Evolutionary conservation across 768 basidiomycete species (phyloP).

Genomic region (Calocybe cyanea): DNA sequence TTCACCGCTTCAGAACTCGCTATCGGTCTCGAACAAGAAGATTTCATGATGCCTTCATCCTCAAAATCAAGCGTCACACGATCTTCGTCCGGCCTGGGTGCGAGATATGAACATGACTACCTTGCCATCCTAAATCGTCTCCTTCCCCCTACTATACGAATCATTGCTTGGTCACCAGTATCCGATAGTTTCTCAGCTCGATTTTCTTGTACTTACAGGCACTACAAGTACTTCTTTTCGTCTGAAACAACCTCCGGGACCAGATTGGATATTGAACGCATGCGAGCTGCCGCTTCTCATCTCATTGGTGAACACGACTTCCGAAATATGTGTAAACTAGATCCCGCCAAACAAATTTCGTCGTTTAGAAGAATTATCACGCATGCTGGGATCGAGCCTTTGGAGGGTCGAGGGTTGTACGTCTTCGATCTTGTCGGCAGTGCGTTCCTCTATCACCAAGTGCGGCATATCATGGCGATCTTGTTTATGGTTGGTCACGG

Average conservation of each 20-base stretch:
- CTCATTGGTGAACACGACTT: conserved; percentile 93
- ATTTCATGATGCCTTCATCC: conserved; percentile 21
- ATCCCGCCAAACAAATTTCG: conserved; percentile 87
- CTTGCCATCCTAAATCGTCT: conserved; percentile 78
- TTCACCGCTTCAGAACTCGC: conserved; percentile 17
- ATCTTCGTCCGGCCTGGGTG: conserved; percentile 13
- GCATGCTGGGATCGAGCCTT: conserved; percentile 56
- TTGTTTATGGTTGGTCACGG: conserved; percentile 85
- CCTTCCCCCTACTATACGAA: conserved; percentile 84
- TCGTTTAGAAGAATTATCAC: conserved; percentile 69
- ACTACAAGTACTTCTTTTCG: conserved; percentile 98
- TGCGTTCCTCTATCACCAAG: conserved; percentile 95
- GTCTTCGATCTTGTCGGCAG: conserved; percentile 84
- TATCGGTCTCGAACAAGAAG: conserved; percentile 18
- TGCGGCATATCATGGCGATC: conserved; percentile 89
- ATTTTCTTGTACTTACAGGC: conserved; percentile 79
- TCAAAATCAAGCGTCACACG: conserved; percentile 16
- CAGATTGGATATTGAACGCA: conserved; percentile 63
- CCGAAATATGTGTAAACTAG: conserved; percentile 91
- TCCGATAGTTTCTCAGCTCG: conserved; percentile 77
- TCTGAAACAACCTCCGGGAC: conserved; percentile 27
- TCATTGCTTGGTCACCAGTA: conserved; percentile 94
- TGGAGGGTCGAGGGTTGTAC: conserved; percentile 40
- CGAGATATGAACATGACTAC: conserved; percentile 65
- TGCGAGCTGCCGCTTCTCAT: conserved; percentile 68